Evolutionary conservation across 23 red algal species (phyloP), one percentile per base, ranked within the genome.

Genomic region (Gracilaria gracilis): DNA sequence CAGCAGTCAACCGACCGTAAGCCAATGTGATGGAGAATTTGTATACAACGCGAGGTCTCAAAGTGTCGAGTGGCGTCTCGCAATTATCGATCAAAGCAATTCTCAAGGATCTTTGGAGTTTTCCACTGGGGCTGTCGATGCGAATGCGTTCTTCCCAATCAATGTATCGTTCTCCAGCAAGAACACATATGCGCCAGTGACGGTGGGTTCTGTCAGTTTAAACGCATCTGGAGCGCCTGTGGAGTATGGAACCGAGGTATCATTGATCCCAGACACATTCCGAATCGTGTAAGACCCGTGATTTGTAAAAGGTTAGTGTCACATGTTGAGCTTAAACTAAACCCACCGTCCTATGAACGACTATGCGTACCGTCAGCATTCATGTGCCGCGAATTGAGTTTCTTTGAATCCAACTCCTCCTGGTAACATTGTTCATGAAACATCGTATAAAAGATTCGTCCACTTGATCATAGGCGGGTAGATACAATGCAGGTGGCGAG

Each of bases 111-210:
- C 81, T 15, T 71, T 98, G 33, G 96, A 98, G 79, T 98, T 98
- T 77, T 70, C 88, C 15, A 94, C 87, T n/a, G 96, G 75, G 1
- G 54, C 80, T 13, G 58, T 65, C 4, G 78, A 94, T 80, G 78
- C 91, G 19, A 82, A 89, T 48, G 58, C 92, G 0, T 98, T 98
- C 96, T 98, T 98, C 81, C 96, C 96, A 57, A 88, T 98, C 33
- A 80, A 76, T 46, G 96, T 98, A 20, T 95, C 96, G 17, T 95
- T 98, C 80, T 85, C 81, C 6, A 92, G 87, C 80, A 90, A 91
- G 61, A 38, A 87, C 57, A 98, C 93, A 42, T 98, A 90, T 81
- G 91, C 88, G 23, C 79, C 81, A 29, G 90, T 98, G 39, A 54
- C 21, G 33, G 87, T 96, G 28, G 75, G 59, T 6, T 44, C 70